Percentiles rank a stretch among this genome's conserved stretches.
phyloP scores from a whole-genome alignment of 75 land plant species.

The Cupressus sempervirens region DNA sequence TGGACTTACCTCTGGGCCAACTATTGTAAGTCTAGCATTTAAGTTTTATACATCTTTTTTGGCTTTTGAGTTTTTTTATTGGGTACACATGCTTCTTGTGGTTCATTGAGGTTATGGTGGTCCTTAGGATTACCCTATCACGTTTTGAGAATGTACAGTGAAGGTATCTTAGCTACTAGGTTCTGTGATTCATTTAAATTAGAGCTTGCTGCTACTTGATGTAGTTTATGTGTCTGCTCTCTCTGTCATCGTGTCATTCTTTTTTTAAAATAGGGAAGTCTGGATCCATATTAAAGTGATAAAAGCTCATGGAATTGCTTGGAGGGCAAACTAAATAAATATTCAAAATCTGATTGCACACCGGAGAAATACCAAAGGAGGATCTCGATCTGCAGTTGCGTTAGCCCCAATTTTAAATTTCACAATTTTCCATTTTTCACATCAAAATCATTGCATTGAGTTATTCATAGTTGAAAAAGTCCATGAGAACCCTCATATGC shows the following conservation, averaged over 20 bases:
- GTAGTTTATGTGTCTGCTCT: not conserved
- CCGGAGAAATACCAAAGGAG: not conserved
- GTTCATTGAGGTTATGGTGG: not conserved
- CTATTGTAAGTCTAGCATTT: slow-evolving; percentile 49
- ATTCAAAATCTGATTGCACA: not conserved
- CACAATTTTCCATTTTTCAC: too few relatives aligned
- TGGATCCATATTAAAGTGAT: not conserved
- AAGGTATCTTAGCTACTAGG: not conserved
- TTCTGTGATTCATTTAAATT: not conserved
- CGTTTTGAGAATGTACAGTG: not conserved
- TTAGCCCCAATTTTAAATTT: too few relatives aligned
- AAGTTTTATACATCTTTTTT: not conserved
- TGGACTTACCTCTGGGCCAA: slow-evolving; percentile 64
- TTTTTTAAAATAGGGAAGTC: not conserved
- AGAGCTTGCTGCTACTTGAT: not conserved
- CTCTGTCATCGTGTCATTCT: not conserved
- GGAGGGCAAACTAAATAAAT: not conserved
- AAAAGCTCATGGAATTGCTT: not conserved
- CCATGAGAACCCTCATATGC: too few relatives aligned
- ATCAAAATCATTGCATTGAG: too few relatives aligned
- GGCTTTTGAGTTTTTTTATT: not conserved
- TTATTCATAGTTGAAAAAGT: too few relatives aligned
- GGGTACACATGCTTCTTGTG: not conserved
- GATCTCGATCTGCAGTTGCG: not conserved
- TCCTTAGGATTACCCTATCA: not conserved